Base-by-base conservation (phyloP, 495 filamentous ascomycete species). In the Penicillium psychrofluorescens region DNA sequence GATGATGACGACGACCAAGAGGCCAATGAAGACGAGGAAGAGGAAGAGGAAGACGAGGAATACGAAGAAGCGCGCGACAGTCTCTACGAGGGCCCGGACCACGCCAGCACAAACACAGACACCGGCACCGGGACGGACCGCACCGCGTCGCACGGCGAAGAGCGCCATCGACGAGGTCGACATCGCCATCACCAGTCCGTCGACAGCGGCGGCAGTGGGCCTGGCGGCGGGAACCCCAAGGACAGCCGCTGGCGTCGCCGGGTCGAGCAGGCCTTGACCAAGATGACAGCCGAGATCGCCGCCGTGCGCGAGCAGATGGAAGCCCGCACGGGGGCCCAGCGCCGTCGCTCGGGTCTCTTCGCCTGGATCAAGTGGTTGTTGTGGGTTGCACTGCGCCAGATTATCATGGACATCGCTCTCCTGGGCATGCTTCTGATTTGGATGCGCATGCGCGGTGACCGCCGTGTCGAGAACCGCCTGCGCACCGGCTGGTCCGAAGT, bases 281-380 rank as follows among this genome's bases (percentile, higher is more conserved):
- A 86, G 53, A 83, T 98, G 71, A 92, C 90, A 34, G 83, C 90
- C 11, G 92, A 98, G 64, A 79, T 97, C 12, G 88, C 92, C 4
- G 92, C 92, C n/a, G 69, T 95, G 50, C 76, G 92, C 15, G 92
- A 98, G 63, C 87, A 95, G 58, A 84, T 96, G 50, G 86, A 94
- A 43, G 75, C 79, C 2, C 70, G 67, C 29, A 51, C 61, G 11
- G 34, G 66, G 14, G 58, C 62, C 36, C 49, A 59, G 35, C 56
- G 64, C 11, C 64, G 75, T 41, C 72, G 78, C 35, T 73, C 68
- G 22, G 74, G 71, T 29, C 43, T 88, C 12, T 72, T 72, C 48
- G 74, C 83, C n/a, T 95, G 86, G 85, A 9, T 83, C 7, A 67
- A 77, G 13, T 86, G 88, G 79, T 49, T 82, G n/a, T 41, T 88